phyloP scores from a whole-genome alignment of 2,329 filamentous ascomycete genomes.

The Parafenestella ontariensis region DNA sequence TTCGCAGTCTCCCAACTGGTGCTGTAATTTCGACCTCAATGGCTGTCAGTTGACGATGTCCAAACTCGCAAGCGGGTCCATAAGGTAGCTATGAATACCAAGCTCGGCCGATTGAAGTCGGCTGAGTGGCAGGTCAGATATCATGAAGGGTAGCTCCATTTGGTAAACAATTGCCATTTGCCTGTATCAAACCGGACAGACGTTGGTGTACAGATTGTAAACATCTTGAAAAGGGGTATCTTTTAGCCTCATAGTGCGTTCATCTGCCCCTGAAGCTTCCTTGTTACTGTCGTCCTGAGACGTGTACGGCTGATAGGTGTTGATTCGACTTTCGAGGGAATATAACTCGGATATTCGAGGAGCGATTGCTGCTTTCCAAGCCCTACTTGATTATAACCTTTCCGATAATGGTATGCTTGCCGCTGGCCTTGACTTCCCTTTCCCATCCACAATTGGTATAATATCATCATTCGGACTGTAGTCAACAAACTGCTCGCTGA shows the following conservation, averaged over 20 bases:
- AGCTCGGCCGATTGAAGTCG: too few relatives aligned
- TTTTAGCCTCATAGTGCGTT: too few relatives aligned
- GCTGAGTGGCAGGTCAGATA: too few relatives aligned
- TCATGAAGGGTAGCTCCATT: too few relatives aligned
- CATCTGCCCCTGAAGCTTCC: too few relatives aligned
- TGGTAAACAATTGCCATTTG: too few relatives aligned
- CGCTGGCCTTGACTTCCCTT: slow-evolving; percentile 10
- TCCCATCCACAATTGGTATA: slow-evolving; percentile 39
- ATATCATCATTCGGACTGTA: slow-evolving; percentile 30
- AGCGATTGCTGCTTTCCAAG: background rate
- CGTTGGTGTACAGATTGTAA: too few relatives aligned
- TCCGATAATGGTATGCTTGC: slow-evolving; percentile 10
- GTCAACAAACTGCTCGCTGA: slow-evolving; percentile 16
- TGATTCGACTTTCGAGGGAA: background rate
- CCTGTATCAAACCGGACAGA: too few relatives aligned
- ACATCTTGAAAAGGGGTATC: too few relatives aligned
- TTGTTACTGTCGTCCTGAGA: too few relatives aligned
- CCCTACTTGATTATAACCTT: slow-evolving; percentile 3
- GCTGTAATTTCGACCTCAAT: background rate
- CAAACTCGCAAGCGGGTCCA: background rate
- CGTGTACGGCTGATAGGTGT: too few relatives aligned
- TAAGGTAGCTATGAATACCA: too few relatives aligned
- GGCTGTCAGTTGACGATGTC: background rate
- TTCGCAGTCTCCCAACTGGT: background rate
- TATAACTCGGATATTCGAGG: background rate